Conservation (phyloP, 306 rosid genomes). For the Gastrolobium bilobum region DNA sequence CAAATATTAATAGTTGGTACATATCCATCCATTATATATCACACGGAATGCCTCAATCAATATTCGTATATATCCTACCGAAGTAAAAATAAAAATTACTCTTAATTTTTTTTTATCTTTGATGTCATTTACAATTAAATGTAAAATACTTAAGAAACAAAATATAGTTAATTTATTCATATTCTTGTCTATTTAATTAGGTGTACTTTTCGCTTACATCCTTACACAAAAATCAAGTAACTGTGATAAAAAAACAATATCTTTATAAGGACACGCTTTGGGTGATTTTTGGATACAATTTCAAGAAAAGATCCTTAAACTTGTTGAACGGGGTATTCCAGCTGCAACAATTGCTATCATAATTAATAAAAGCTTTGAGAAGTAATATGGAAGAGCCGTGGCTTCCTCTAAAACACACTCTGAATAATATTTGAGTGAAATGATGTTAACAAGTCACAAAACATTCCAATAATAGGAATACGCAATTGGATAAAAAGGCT, state of each 20-base stretch:
- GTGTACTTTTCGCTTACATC: no score
- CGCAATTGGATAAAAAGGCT: background rate
- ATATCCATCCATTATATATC: no score
- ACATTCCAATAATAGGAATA: background rate
- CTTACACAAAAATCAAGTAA: no score
- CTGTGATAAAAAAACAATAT: background rate
- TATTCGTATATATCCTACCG: no score
- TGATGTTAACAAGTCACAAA: slow-evolving; percentile 27
- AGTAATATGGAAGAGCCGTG: background rate
- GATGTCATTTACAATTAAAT: no score
- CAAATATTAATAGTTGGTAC: no score
- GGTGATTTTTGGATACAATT: background rate
- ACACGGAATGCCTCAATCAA: no score
- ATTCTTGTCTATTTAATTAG: no score
- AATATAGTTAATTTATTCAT: no score
- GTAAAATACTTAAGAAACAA: no score
- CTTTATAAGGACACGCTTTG: background rate
- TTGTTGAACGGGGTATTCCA: background rate
- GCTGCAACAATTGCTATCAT: background rate
- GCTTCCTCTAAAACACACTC: background rate
- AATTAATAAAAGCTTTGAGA: background rate
- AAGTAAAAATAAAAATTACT: no score
- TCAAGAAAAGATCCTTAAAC: background rate
- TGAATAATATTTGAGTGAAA: background rate
- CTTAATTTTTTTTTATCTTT: no score